A percentile compares a stretch with the other conserved stretches of the same genome.
These are phyloP conservation scores for Mycena vulgaris DNA, from an alignment of 768 basidiomycete species.

Conservation along the genomic window DNA sequence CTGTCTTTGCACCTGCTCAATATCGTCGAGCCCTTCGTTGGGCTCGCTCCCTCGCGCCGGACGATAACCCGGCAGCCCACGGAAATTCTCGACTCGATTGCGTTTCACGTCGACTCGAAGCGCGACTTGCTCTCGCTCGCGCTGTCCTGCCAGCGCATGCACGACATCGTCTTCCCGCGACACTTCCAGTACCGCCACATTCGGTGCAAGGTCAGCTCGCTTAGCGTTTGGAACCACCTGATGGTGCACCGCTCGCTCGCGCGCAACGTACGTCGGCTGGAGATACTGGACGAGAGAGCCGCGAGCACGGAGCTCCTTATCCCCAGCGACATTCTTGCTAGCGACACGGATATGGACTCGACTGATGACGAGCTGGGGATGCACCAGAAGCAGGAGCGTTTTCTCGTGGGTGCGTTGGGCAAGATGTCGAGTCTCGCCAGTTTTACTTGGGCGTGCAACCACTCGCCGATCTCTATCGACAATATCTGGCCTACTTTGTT, in stretches of 20 bases:
- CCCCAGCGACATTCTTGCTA: constrained; percentile 58
- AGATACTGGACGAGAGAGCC: constrained; percentile 72
- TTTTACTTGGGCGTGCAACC: constrained; percentile 76
- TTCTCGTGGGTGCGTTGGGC: constrained; percentile 64
- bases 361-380: constrained; percentile 72
- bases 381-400: constrained; percentile 73
- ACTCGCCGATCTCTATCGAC: constrained; percentile 72
- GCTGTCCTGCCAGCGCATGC: constrained; percentile 69
- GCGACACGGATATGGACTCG: constrained; percentile 73
- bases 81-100: constrained; percentile 75
- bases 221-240: constrained; percentile 78
- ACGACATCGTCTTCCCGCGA: constrained; percentile 70
- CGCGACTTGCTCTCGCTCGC: constrained; percentile 71
- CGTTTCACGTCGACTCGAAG: constrained; percentile 67
- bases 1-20: constrained; percentile 73
- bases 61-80: constrained; percentile 73
- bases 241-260: constrained; percentile 69
- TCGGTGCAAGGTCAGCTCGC: constrained; percentile 69
- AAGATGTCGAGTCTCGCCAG: constrained; percentile 66
- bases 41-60: constrained; percentile 61
- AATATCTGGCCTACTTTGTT: constrained; percentile 69
- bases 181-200: constrained; percentile 76
- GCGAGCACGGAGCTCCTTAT: constrained; percentile 51
- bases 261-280: constrained; percentile 71
- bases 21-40: constrained; percentile 76